Evolutionary conservation across 176 grass and related monocot species (phyloP).

Genomic region (Themeda triandra): DNA sequence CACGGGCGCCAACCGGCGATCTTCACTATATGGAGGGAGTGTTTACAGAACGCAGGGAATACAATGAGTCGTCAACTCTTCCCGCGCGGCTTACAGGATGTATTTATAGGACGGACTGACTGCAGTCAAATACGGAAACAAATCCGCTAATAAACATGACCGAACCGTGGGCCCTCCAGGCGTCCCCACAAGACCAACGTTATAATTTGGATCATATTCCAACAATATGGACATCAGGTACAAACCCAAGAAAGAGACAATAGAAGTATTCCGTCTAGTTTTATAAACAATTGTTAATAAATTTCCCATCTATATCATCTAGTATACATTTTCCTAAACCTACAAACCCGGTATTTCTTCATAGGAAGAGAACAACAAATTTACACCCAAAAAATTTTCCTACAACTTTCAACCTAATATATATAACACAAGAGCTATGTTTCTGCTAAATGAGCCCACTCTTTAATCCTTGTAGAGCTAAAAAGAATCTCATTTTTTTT

Average conservation of each 20-base stretch:
- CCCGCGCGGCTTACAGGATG: too few species aligned
- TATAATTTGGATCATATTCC: too few species aligned
- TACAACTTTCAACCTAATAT: neutral
- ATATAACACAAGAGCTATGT: neutral
- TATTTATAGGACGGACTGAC: too few species aligned
- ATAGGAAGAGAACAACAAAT: neutral
- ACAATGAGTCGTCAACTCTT: too few species aligned
- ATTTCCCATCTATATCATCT: neutral
- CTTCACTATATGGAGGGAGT: too few species aligned
- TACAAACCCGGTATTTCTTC: neutral
- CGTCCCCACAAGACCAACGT: too few species aligned
- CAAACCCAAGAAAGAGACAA: neutral
- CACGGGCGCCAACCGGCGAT: too few species aligned
- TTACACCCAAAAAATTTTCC: neutral
- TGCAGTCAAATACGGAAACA: too few species aligned
- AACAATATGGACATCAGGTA: too few species aligned
- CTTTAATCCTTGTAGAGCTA: neutral
- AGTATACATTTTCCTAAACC: slow-evolving; percentile 29
- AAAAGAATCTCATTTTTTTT: neutral
- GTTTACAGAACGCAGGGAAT: too few species aligned
- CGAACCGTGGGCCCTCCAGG: too few species aligned
- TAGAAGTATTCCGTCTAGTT: neutral
- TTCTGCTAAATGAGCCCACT: neutral
- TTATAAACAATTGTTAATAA: neutral
- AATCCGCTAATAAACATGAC: too few species aligned